Conservation (phyloP, 2,329 filamentous ascomycete genomes). For the Colletotrichum truncatum region DNA sequence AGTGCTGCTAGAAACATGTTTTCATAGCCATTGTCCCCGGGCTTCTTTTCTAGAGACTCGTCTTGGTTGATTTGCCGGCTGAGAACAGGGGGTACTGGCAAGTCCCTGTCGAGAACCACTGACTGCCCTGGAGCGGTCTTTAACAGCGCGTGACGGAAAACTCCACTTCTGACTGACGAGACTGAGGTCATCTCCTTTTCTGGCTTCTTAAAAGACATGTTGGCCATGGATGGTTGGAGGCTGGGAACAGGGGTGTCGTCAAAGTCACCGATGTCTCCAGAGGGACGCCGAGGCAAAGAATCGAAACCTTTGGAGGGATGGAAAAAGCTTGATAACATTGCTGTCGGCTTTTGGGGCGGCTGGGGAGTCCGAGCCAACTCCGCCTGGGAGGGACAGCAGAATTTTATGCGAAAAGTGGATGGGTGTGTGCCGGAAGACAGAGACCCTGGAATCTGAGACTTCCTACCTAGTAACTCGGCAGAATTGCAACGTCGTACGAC, state of each 20-base stretch:
- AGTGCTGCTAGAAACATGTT: not conserved
- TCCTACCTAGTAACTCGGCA: not conserved
- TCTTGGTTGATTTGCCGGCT: constrained; percentile 6
- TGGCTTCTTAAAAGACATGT: constrained; percentile 27
- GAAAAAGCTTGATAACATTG: constrained; percentile 27
- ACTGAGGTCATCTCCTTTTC: not conserved
- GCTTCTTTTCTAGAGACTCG: constrained; percentile 4
- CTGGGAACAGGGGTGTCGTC: constrained; percentile 45
- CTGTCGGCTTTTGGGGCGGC: not conserved
- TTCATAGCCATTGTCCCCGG: not conserved
- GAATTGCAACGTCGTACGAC: constrained; percentile 18
- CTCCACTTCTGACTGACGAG: constrained; percentile 15
- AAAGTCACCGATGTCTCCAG: constrained; percentile 35
- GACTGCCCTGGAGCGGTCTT: constrained; percentile 34
- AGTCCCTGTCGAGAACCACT: constrained; percentile 33
- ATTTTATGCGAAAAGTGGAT: not conserved
- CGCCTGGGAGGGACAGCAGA: not conserved
- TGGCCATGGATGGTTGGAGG: constrained; percentile 37
- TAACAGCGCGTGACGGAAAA: constrained; percentile 34
- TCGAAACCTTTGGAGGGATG: constrained; percentile 7
- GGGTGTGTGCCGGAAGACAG: not conserved
- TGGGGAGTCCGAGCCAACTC: not conserved
- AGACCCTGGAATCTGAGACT: not conserved
- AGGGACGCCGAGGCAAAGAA: not conserved
- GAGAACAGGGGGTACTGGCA: constrained; percentile 32